Percentiles rank a stretch among this genome's conserved stretches.
Conservation (phyloP, 2,329 filamentous ascomycete genomes). For the Neonectria hederae region DNA sequence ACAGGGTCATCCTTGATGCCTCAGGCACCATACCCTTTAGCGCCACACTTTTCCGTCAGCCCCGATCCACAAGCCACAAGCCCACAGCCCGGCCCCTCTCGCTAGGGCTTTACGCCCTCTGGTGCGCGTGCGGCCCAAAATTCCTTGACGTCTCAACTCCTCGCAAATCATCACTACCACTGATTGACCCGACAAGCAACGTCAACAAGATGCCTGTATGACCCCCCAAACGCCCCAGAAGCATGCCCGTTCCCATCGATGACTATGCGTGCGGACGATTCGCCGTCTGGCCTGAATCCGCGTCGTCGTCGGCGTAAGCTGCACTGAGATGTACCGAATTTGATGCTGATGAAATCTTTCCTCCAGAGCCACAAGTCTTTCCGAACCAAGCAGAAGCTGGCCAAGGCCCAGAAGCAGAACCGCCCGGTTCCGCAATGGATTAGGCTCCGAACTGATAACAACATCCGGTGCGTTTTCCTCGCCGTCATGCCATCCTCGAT, state of each 20-base stretch:
- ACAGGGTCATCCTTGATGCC: constrained; percentile 6
- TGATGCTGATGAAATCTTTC: constrained; percentile 39
- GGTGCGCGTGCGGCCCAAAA: constrained; percentile 45
- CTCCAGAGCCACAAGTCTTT: constrained; percentile 98
- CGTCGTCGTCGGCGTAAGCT: constrained; percentile 5
- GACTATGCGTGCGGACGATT: constrained; percentile 18
- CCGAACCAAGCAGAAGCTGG: constrained; percentile 99
- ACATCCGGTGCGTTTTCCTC: constrained; percentile 86
- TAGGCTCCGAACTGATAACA: constrained; percentile 97
- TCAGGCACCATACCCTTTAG: constrained; percentile 22
- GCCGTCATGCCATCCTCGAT: not conserved
- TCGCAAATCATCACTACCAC: constrained; percentile 46
- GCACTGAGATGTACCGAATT: constrained; percentile 14
- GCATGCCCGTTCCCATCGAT: constrained; percentile 25
- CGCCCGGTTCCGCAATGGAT: constrained; percentile 99
- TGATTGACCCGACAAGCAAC: constrained; percentile 51
- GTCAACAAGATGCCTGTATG: constrained; percentile 56
- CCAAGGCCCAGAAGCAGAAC: constrained; percentile 99
- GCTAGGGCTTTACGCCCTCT: constrained; percentile 53
- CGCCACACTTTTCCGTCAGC: constrained; percentile 31
- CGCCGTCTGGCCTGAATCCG: not conserved
- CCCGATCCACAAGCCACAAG: constrained; percentile 34
- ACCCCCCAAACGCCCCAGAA: constrained; percentile 15
- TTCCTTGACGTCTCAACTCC: constrained; percentile 45
- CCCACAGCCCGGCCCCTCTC: constrained; percentile 31